These are phyloP conservation scores for Lentinula edodes DNA, from an alignment of 768 basidiomycete species.

Conservation along the genomic window DNA sequence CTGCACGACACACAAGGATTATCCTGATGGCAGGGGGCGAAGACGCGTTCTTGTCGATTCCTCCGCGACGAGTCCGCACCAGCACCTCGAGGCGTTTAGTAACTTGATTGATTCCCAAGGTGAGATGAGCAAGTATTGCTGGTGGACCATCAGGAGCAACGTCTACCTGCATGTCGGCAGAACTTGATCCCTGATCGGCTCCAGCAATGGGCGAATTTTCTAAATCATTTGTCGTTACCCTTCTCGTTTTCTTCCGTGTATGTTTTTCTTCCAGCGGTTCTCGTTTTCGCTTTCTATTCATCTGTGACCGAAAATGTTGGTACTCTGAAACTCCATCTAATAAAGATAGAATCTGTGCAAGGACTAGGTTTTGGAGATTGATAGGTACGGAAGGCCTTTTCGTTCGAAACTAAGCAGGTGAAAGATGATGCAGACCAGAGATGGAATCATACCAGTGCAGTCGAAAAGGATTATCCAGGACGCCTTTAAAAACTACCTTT, in stretches of 20 bases:
- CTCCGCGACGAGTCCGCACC: conserved; percentile 16
- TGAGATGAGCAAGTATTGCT: conserved; percentile 39
- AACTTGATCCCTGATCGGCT: background rate
- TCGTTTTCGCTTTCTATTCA: conserved; percentile 36
- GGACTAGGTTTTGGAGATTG: conserved; percentile 56
- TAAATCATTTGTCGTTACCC: conserved; percentile 3
- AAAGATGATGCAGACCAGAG: conserved; percentile 9
- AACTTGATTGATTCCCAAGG: conserved; percentile 75
- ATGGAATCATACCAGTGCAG: conserved; percentile 50
- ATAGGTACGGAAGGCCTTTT: conserved; percentile 57
- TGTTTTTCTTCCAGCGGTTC: conserved; percentile 8
- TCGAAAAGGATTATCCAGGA: conserved; percentile 67
- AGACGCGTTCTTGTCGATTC: background rate
- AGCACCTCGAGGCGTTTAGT: conserved; percentile 68
- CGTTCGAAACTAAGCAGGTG: background rate
- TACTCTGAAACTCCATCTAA: conserved; percentile 47
- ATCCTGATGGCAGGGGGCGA: conserved; percentile 27
- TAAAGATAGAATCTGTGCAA: conserved; percentile 44
- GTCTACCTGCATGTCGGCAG: background rate
- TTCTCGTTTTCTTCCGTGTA: conserved; percentile 17
- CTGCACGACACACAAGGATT: conserved; percentile 69
- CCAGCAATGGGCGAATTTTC: background rate
- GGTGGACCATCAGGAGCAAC: conserved; percentile 21
- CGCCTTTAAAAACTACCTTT: conserved; percentile 63
- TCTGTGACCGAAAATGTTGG: conserved; percentile 25